These are phyloP conservation scores for Hygrocybe punicea DNA, from an alignment of 768 basidiomycete species.

Conservation along the genomic window DNA sequence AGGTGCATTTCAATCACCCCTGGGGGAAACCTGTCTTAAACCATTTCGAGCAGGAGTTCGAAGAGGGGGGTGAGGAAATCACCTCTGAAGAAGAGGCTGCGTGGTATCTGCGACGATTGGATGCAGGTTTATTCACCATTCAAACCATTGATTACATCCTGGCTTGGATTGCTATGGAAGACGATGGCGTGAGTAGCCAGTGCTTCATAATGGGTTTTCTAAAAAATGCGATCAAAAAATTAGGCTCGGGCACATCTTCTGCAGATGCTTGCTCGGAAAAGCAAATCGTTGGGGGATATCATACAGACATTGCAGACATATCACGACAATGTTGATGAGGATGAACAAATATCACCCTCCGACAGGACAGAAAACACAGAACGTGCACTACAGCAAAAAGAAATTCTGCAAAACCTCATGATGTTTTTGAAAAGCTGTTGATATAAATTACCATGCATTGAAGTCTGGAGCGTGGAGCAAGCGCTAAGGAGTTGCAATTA, in stretches of 20 bases:
- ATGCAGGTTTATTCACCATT: slow-evolving; percentile 82
- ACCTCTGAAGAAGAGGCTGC: slow-evolving; percentile 63
- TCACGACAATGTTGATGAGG: slow-evolving; percentile 68
- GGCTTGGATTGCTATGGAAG: slow-evolving; percentile 96
- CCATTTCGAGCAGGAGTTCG: slow-evolving; percentile 42
- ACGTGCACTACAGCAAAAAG: slow-evolving; percentile 53
- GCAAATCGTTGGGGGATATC: slow-evolving; percentile 66
- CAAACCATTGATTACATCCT: slow-evolving; percentile 93
- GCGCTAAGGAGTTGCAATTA: slow-evolving; percentile 10
- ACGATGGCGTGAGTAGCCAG: slow-evolving; percentile 76
- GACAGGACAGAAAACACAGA: slow-evolving; percentile 30
- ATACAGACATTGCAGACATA: slow-evolving; percentile 67
- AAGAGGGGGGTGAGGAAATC: slow-evolving; percentile 55
- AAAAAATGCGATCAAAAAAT: not conserved
- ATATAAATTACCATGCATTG: not conserved
- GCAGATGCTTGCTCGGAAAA: slow-evolving; percentile 73
- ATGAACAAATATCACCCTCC: slow-evolving; percentile 31
- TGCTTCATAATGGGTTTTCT: not conserved
- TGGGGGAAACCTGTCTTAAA: not conserved
- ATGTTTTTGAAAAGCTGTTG: slow-evolving; percentile 45
- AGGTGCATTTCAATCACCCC: slow-evolving; percentile 41
- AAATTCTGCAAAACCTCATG: slow-evolving; percentile 68
- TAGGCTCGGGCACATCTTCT: slow-evolving; percentile 76
- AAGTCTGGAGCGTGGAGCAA: not conserved
- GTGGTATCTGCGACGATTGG: slow-evolving; percentile 84